A percentile compares a stretch with the other conserved stretches of the same genome.
phyloP scores from a whole-genome alignment of 371 early-diverging fungal genomes.

The Mucor saturninus region DNA sequence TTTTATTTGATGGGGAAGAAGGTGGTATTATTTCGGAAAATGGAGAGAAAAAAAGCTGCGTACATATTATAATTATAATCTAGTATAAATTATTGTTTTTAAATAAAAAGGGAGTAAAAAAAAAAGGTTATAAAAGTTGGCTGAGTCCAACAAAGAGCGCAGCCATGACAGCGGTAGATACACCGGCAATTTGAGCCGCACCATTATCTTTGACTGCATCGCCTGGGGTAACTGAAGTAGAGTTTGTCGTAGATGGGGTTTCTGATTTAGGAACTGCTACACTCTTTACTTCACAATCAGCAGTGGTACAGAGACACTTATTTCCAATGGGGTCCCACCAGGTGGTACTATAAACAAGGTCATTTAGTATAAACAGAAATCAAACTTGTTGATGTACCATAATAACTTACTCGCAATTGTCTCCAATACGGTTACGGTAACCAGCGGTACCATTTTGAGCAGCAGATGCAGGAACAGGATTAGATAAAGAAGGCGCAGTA shows the following conservation, averaged over 20 bases:
- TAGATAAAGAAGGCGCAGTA: conserved; percentile 50
- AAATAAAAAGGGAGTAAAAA: neutral
- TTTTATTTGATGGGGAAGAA: too few relatives aligned
- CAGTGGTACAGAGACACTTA: conserved; percentile 55
- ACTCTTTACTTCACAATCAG: conserved; percentile 54
- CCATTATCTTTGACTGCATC: neutral
- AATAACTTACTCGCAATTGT: conserved; percentile 63
- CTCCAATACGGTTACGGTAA: conserved; percentile 56
- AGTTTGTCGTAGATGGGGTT: neutral
- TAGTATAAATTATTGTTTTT: neutral
- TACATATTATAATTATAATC: neutral
- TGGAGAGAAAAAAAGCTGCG: neutral
- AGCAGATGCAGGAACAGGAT: conserved; percentile 56
- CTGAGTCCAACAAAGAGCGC: conserved; percentile 8
- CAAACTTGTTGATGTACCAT: neutral
- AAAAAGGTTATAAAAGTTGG: conserved; percentile 8
- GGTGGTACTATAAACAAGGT: conserved; percentile 37
- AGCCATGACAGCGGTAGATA: conserved; percentile 7
- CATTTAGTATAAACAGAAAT: neutral
- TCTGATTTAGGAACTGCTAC: conserved; percentile 33
- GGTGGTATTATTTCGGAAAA: too few relatives aligned
- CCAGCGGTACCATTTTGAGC: conserved; percentile 52
- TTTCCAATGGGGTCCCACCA: conserved; percentile 76
- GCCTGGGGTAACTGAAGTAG: neutral
- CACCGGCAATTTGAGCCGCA: neutral